Evolutionary conservation across 2,329 filamentous ascomycete genomes (phyloP), one percentile per base, ranked within the genome.

Genomic region (Botrytis deweyae): DNA sequence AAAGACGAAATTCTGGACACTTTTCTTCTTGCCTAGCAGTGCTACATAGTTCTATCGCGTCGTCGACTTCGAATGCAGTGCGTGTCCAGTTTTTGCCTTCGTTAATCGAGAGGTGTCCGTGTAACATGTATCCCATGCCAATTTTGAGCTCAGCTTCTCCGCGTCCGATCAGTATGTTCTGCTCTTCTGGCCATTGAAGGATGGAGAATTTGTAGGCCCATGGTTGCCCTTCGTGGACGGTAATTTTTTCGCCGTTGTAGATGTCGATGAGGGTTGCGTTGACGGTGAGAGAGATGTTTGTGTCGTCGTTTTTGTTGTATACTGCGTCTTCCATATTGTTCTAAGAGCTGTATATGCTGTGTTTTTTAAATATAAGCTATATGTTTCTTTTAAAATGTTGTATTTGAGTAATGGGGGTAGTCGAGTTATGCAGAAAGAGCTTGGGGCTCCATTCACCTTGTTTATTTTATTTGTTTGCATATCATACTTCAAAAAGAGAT

Each of bases 31-130:
- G 1, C 36, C 55, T n/a, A 20, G 64, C 52, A 29, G 40, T 22
- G 4, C 52, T 38, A 4, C 38, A 38, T 42, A 73, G 10, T 25
- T 52, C 44, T 10, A 73, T 25, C 18, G 55, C 71, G 12, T 73
- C 64, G 10, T 73, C 71, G 16, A 73, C 52, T 62, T 73, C 71
- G 2, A 73, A 73, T 2, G 71, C 71, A 4, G 71, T 73, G 0
- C 71, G 64, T 18, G 71, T 73, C 71, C 64, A 73, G 9, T 52
- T 6, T n/a, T 40, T 42, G 52, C 71, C 55, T 58, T 73, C 71
- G 40, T 69, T 69, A n/a, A 73, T 62, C 8, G 64, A 69, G 4
- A 73, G 42, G 9, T 46, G 44, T 6, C 71, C 71, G 22, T 73
- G 62, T 22, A 73, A 40, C 22, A 69, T 73, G 33, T 73, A 73